phyloP scores from a whole-genome alignment of 108 stramenopile genomes.

The Skeletonema marinoi region DNA sequence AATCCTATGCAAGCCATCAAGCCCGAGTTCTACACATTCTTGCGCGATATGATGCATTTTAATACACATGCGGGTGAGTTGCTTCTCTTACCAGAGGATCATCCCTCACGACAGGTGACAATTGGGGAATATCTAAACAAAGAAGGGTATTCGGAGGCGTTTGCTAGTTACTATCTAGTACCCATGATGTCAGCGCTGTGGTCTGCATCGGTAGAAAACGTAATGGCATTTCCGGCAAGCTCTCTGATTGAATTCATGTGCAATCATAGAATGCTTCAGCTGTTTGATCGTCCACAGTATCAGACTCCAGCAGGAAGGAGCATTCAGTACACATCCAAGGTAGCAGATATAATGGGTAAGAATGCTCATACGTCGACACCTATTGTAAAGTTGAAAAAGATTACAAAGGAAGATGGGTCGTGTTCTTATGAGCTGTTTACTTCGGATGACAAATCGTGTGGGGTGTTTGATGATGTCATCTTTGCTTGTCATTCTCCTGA shows the following conservation, averaged over 20 bases:
- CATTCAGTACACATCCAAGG: constrained; percentile 74
- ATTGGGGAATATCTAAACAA: constrained; percentile 84
- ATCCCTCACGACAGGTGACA: constrained; percentile 76
- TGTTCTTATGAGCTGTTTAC: constrained; percentile 52
- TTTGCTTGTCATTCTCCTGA: constrained; percentile 93
- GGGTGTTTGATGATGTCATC: constrained; percentile 81
- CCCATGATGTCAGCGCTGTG: constrained; percentile 97
- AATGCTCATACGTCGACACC: constrained; percentile 58
- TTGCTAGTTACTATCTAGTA: constrained; percentile 84
- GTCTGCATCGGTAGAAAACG: constrained; percentile 83
- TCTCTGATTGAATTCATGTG: constrained; percentile 90
- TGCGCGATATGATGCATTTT: constrained; percentile 88
- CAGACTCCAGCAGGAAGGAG: constrained; percentile 82
- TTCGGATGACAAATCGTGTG: constrained; percentile 36
- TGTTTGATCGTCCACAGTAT: constrained; percentile 87
- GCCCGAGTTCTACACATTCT: constrained; percentile 77
- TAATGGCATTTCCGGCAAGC: constrained; percentile 79
- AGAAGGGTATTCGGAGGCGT: constrained; percentile 77
- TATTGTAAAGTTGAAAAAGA: constrained; percentile 58
- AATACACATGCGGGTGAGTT: constrained; percentile 75
- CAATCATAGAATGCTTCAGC: constrained; percentile 95
- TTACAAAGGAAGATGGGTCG: constrained; percentile 11
- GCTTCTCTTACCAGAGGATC: constrained; percentile 61
- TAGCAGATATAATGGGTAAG: constrained; percentile 64
- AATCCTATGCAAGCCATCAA: constrained; percentile 57